phyloP scores from a whole-genome alignment of 768 basidiomycete genomes.

The Leccinum obscurum region DNA sequence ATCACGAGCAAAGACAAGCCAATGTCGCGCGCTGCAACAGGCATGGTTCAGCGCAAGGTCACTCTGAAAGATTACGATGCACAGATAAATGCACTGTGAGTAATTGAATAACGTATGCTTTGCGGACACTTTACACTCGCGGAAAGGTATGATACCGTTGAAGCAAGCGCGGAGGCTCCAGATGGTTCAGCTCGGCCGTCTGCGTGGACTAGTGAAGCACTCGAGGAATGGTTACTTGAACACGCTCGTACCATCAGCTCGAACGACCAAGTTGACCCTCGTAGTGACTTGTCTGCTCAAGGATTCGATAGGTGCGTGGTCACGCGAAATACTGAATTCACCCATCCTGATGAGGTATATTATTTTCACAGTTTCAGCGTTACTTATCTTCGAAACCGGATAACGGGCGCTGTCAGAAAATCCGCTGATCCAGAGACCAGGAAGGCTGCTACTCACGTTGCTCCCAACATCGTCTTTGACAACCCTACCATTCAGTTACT shows the following conservation, averaged over 20 bases:
- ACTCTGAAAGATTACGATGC: constrained; percentile 39
- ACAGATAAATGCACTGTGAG: constrained; percentile 50
- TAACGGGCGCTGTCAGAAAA: constrained; percentile 29
- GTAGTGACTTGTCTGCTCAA: constrained; percentile 32
- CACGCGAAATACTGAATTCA: neutral
- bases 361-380: constrained; percentile 25
- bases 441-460: constrained; percentile 27
- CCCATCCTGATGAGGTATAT: neutral
- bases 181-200: constrained; percentile 23
- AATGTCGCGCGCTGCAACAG: constrained; percentile 45
- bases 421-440: constrained; percentile 30
- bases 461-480: constrained; percentile 36
- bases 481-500: constrained; percentile 42
- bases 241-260: constrained; percentile 22
- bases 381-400: constrained; percentile 29
- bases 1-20: constrained; percentile 43
- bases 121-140: neutral
- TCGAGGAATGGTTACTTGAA: constrained; percentile 31
- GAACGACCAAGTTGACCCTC: constrained; percentile 6
- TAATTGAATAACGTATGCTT: neutral
- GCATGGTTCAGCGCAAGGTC: constrained; percentile 43
- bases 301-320: constrained; percentile 39
- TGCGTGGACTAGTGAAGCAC: constrained; percentile 21
- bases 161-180: constrained; percentile 22
- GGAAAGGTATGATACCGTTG: constrained; percentile 35